Evolutionary conservation across 768 basidiomycete species (phyloP), one percentile per base, ranked within the genome.

Genomic region (Exsudoporus frostii): DNA sequence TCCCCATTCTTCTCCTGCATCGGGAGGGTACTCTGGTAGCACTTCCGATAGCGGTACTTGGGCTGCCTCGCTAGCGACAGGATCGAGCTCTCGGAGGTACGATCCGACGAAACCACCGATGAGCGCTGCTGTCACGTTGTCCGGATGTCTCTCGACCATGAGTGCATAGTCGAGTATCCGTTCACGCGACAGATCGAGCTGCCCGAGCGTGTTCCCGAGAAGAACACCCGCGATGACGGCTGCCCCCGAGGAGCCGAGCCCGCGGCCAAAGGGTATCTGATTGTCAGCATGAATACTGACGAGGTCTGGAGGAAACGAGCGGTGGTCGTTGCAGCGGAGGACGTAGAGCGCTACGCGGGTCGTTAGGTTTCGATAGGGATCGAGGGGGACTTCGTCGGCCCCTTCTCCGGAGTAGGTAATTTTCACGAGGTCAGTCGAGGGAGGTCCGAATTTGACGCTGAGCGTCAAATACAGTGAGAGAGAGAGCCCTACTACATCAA

Each of bases 71-170:
- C 78, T 89, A 5, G 92, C 95, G 38, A 79, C 81, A 10, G 80
- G 79, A 61, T 90, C 90, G 43, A 98, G 80, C 70, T 97, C 96
- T 55, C 88, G 82, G 48, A 98, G 80, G 76, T 98, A 99, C 3
- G 90, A 91, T 19, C 97, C 97, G 24, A 98, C 92, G 71, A 99
- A 98, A 0, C 97, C 97, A 33, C 97, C 97, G 17, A 98, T 81
- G 34, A 99, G 83, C 0, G 95, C 96, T 3, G 97, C 97, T 1
- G 97, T 97, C 65, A 99, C 95, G 69, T 99, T 99, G 72, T 99
- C 97, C 15, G 97, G 97, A 68, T 99, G 97, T 17, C 97, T 82
- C 73, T 99, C 97, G 65, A 99, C 94, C 97, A 99, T 99, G 49
- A 99, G 79, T 1, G 96, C 95, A 65, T 91, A 96, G 73, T 99